Base-by-base conservation (phyloP, 2,329 filamentous ascomycete species). In the Phaeosphaeriaceae sp. region DNA sequence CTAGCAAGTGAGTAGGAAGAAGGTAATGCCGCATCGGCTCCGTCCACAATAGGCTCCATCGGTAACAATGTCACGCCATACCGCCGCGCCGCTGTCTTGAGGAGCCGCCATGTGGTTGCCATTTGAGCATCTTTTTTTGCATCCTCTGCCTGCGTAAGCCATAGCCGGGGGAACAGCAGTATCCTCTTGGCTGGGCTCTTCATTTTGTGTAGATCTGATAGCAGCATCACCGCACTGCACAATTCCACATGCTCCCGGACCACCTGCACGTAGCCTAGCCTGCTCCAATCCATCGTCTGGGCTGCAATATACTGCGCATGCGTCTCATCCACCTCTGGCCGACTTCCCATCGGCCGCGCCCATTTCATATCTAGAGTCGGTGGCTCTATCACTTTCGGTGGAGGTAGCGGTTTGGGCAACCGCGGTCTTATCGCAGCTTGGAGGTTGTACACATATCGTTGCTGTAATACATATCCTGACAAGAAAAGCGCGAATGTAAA, bases 401-500 rank as follows among this genome's bases (percentile, higher is more conserved):
- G 56, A 39, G 67, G 65, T 5, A 76, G 64, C 15, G 75, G 72
- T 46, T 72, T 70, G 0, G 77, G 77, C 43, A 66, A 78, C 72
- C 55, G 79, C 42, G 79, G 81, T 59, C 81, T 82, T 63, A 96
- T 87, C 15, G 89, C 89, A 47, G 81, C 78, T 63, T 93, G 89
- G 26, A 97, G 81, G 61, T 87, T 87, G 54, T 83, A 83, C 4
- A 96, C 84, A 0, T 91, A 94, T 63, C 90, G 85, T 73, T 97
- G 92, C 67, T 97, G 92, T 44, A 96, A 82, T 3, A 87, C 83
- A 72, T 95, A 96, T 64, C 92, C 92, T 42, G 89, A 91, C 26
- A 96, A 80, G 72, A 97, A 97, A 20, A 97, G 85, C 4, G 92
- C 83, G 30, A 87, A 73, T 3, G 92, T 96, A 74, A 90, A 96